Base-by-base conservation (phyloP, 2,329 filamentous ascomycete species). In the Byssoonygena ceratinophila region DNA sequence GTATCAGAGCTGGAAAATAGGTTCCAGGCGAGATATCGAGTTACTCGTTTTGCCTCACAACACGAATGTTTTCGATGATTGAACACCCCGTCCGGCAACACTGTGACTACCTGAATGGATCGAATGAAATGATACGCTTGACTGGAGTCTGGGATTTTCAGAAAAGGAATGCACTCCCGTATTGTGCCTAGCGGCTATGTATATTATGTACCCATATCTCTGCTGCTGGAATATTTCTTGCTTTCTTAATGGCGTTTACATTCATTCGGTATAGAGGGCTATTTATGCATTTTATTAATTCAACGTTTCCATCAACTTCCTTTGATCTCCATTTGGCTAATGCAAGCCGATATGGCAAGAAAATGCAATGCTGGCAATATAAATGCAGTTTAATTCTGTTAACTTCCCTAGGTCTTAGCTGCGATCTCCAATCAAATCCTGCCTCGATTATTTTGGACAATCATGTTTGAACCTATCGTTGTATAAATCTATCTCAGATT, bases 401-500 rank as follows among this genome's bases (percentile, higher is more conserved):
- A 8, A 20, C 5, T 39, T 39, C 16, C 36, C 7, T n/a, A n/a
- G n/a, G n/a, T n/a, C n/a, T n/a, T n/a, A n/a, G n/a, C n/a, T n/a
- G n/a, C n/a, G n/a, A n/a, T n/a, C 16, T 41, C 12, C 20, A 8
- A 20, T 31, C n/a, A 36, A 14, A 23, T 27, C 23, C 36, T 27
- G 23, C 25, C 6, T 23, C 14, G 3, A n/a, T 36, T 23, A 49
- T 31, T 49, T 49, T 22, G 36, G 46, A 32, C 8, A 20, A 20
- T 49, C 44, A 32, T 58, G 50, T 22, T 47, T 53, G 18, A 58
- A 58, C 16, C 56, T 52, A 37, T 52, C 44, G 41, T 54, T 55
- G 31, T 57, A 58, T 12, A 49, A 37, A 2, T 57, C 55, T 58
- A 16, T 45, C 47, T 22, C 11, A 16, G 18, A 12, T 32, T 31